Evolutionary conservation across 2,329 filamentous ascomycete genomes (phyloP).

Genomic region (Ascochyta viciae-villosae): DNA sequence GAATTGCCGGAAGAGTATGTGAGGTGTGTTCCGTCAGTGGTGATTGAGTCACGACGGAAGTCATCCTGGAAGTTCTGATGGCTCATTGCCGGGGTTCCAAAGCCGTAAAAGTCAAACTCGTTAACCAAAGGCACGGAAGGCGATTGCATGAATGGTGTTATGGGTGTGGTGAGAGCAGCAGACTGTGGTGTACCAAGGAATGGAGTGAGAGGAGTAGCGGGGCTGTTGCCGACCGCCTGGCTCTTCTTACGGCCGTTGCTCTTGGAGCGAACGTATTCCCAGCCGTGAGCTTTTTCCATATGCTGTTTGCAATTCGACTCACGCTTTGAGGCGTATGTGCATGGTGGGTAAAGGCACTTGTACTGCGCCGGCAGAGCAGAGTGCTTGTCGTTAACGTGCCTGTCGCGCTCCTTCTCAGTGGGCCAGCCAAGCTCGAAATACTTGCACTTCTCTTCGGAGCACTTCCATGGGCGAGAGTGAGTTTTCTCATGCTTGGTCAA

Average conservation of each 20-base stretch:
- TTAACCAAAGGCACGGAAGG: conserved; percentile 51
- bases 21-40: conserved; percentile 45
- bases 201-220: conserved; percentile 44
- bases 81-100: conserved; percentile 43
- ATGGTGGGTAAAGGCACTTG: conserved; percentile 81
- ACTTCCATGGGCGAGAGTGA: conserved; percentile 96
- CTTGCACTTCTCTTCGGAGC: conserved; percentile 80
- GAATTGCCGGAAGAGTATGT: conserved; percentile 52
- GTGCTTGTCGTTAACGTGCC: conserved; percentile 97
- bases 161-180: conserved; percentile 43
- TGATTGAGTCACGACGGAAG: conserved; percentile 48
- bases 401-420: conserved; percentile 96
- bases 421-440: conserved; percentile 92
- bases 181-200: conserved; percentile 48
- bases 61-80: conserved; percentile 39
- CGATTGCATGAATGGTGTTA: conserved; percentile 51
- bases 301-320: conserved; percentile 98
- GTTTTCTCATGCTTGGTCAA: conserved; percentile 98
- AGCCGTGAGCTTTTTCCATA: conserved; percentile 96
- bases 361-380: conserved; percentile 79
- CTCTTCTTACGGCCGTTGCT: conserved; percentile 70
- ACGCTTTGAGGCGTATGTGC: conserved; percentile 92
- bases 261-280: conserved; percentile 91
- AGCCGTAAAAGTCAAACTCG: conserved; percentile 40
- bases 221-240: conserved; percentile 33